Base-by-base conservation (phyloP, 1,284 basidiomycete species). In the Taiwanofungus camphoratus region DNA sequence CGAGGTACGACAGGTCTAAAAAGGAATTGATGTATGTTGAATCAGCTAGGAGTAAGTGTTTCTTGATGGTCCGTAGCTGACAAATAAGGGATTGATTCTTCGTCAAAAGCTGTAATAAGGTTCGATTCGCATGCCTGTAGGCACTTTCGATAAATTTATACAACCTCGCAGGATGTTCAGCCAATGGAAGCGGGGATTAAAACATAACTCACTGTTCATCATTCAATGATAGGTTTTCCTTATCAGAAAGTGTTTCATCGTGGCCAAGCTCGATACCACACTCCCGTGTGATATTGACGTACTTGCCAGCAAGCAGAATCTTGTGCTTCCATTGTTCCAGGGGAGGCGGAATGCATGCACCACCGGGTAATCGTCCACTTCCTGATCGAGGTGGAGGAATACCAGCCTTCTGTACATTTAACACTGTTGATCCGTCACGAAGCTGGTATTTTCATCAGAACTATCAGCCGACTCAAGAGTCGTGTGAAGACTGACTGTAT, bases 21-120 rank as follows among this genome's bases (percentile, higher is more conserved):
- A 96, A 80, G 54, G 93, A 90, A 1, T 89, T 94, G 43, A 97
- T 79, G 68, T 92, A 94, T 39, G 88, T 91, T 4, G 91, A 91
- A 56, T 94, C 91, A n/a, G 91, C 90, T 36, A 96, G 77, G 76
- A 97, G 96, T 71, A 96, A 97, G 66, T 87, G 93, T 42, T 90
- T 88, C 60, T 94, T 94, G 48, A 97, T 76, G 2, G 91, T 93
- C 32, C 87, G 81, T 12, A 97, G 73, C 19, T 93, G 88, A 2
- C 87, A 82, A 38, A 94, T 81, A 35, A 97, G 76, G 47, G 92
- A 80, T 58, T 96, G 89, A 52, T 93, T 88, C 39, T 82, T 79
- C 29, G 96, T 69, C 24, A 97, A 76, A 13, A 96, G 76, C 54
- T 85, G 80, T 3, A 97, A 74, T 0, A 97, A 74, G 1, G 90